Percentiles rank a stretch among this genome's conserved stretches.
Evolutionary conservation across 1,284 basidiomycete species (phyloP).

Genomic region (Mycosarcoma mackinlayi): DNA sequence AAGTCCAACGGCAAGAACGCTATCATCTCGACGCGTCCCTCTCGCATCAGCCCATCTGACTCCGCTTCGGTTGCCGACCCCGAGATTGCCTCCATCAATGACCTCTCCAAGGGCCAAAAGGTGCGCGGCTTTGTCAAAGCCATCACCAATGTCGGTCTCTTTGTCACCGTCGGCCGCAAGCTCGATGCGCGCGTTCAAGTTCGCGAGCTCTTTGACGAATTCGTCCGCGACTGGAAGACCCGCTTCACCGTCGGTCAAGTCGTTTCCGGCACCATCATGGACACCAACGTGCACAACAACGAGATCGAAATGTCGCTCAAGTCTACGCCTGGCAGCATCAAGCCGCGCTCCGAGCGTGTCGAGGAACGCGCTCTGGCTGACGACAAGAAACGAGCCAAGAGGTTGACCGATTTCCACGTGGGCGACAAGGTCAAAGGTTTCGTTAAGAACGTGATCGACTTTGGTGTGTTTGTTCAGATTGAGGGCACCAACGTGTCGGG

Average conservation of each 20-base stretch:
- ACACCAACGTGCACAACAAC: constrained; percentile 77
- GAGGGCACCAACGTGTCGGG: constrained; percentile 85
- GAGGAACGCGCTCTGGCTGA: constrained; percentile 21
- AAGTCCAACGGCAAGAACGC: constrained; percentile 69
- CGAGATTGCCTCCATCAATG: constrained; percentile 60
- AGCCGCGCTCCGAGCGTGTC: constrained; percentile 70
- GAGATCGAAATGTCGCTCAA: constrained; percentile 89
- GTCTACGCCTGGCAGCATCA: constrained; percentile 62
- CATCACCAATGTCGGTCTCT: constrained; percentile 83
- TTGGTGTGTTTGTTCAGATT: constrained; percentile 91
- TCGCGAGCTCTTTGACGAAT: constrained; percentile 79
- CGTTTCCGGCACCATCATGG: constrained; percentile 83
- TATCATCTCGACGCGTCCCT: constrained; percentile 38
- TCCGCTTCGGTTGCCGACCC: constrained; percentile 69
- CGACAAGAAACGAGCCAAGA: constrained; percentile 30
- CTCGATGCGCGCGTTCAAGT: constrained; percentile 93
- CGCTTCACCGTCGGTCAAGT: constrained; percentile 84
- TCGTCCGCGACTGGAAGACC: constrained; percentile 93
- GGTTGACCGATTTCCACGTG: constrained; percentile 53
- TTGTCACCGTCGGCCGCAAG: constrained; percentile 83
- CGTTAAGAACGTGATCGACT: constrained; percentile 76
- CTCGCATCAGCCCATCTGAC: constrained; percentile 23
- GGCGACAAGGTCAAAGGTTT: constrained; percentile 69
- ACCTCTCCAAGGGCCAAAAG: constrained; percentile 79
- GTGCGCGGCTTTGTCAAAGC: constrained; percentile 87